These are phyloP conservation scores for Eucalyptus sideroxylon DNA, from an alignment of 345 rosid genomes.

Conservation along the genomic window DNA sequence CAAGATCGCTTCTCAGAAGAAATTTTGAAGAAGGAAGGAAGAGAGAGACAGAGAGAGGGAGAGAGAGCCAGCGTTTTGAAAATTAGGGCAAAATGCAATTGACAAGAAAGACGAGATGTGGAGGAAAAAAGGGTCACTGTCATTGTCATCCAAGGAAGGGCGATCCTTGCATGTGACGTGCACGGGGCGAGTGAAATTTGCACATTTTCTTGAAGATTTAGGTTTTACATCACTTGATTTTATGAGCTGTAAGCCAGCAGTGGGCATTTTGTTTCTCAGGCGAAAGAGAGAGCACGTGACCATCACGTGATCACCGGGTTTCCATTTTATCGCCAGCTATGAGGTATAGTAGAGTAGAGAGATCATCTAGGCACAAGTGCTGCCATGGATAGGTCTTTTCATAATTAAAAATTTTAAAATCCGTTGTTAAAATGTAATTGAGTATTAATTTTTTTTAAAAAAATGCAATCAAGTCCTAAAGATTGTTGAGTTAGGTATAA, in stretches of 20 bases:
- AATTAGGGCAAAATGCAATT: not conserved
- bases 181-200: not conserved
- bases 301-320: not conserved
- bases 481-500: no score
- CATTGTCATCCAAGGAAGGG: not conserved
- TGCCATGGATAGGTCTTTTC: not conserved
- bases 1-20: not conserved
- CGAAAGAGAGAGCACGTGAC: not conserved
- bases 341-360: not conserved
- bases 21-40: not conserved
- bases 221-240: not conserved
- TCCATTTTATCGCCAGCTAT: not conserved
- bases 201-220: not conserved
- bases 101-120: not conserved
- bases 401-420: no score
- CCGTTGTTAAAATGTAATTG: no score
- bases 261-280: no score
- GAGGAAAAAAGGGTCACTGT: not conserved
- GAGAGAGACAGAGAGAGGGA: not conserved
- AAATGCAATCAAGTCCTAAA: no score
- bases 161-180: not conserved
- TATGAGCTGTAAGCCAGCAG: not conserved
- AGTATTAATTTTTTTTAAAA: no score
- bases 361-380: not conserved
- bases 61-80: not conserved